phyloP scores from a whole-genome alignment of 2,329 filamentous ascomycete species.

The Mollisiaceae sp. region DNA sequence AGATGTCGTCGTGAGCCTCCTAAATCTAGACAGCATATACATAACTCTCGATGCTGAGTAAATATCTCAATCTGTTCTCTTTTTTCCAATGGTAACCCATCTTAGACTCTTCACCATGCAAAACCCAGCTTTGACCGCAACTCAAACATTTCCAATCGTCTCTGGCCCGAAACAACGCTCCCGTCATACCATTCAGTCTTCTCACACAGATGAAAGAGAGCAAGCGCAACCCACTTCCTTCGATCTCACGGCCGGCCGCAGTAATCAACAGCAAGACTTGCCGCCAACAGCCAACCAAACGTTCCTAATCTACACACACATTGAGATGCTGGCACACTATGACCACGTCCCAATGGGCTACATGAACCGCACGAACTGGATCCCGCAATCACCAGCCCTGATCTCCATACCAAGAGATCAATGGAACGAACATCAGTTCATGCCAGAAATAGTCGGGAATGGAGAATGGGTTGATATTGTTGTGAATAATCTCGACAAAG shows the following conservation, averaged over 20 bases:
- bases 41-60: constrained; percentile 1
- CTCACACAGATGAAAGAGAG: neutral
- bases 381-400: neutral
- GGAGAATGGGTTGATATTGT: constrained; percentile 53
- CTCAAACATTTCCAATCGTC: neutral
- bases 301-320: neutral
- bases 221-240: neutral
- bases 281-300: neutral
- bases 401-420: constrained; percentile 18
- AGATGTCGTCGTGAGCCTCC: neutral
- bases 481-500: constrained; percentile 55
- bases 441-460: constrained; percentile 39
- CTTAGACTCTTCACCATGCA: neutral
- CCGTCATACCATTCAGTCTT: too few relatives aligned
- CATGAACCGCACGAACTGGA: constrained; percentile 2
- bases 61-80: neutral
- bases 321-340: neutral
- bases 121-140: constrained; percentile 38
- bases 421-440: constrained; percentile 49
- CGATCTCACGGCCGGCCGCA: neutral
- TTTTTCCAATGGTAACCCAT: neutral
- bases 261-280: neutral
- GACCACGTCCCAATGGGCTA: constrained; percentile 5
- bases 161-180: neutral
- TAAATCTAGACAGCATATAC: neutral